Conservation (phyloP, 495 filamentous ascomycete genomes). For the Penicillium arizonense region DNA sequence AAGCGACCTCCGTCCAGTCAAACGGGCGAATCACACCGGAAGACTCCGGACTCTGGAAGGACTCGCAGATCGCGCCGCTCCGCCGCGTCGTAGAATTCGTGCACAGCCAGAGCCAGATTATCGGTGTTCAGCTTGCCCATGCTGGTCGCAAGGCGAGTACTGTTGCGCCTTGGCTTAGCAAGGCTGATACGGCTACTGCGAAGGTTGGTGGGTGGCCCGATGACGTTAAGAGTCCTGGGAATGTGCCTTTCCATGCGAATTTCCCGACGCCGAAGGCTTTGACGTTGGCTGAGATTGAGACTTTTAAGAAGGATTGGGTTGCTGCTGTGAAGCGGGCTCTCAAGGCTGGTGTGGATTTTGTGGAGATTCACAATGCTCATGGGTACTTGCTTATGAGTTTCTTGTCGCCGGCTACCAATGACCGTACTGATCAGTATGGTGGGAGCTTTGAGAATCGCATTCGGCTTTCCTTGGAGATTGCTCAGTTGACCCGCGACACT, state of each 20-base stretch:
- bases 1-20: slow-evolving; percentile 64
- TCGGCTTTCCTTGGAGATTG: slow-evolving; percentile 56
- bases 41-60: slow-evolving; percentile 66
- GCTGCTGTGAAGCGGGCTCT: slow-evolving; percentile 54
- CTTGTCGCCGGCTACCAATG: slow-evolving; percentile 59
- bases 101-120: slow-evolving; percentile 61
- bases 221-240: slow-evolving; percentile 51
- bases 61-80: slow-evolving; percentile 61
- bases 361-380: slow-evolving; percentile 57
- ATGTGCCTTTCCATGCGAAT: slow-evolving; percentile 49
- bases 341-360: slow-evolving; percentile 54
- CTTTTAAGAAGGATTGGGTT: slow-evolving; percentile 55
- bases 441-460: slow-evolving; percentile 62
- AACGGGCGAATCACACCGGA: slow-evolving; percentile 72
- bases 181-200: slow-evolving; percentile 43
- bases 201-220: slow-evolving; percentile 62
- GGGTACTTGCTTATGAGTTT: slow-evolving; percentile 67
- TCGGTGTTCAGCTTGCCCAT: slow-evolving; percentile 68
- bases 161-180: slow-evolving; percentile 63
- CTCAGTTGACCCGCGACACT: slow-evolving; percentile 46
- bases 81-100: slow-evolving; percentile 61
- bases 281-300: slow-evolving; percentile 54
- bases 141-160: slow-evolving; percentile 73
- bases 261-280: slow-evolving; percentile 52
- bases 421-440: slow-evolving; percentile 60